Percentiles rank a stretch among this genome's conserved stretches.
Conservation (phyloP, 2,329 filamentous ascomycete species). For the Pseudogymnoascus sp. region DNA sequence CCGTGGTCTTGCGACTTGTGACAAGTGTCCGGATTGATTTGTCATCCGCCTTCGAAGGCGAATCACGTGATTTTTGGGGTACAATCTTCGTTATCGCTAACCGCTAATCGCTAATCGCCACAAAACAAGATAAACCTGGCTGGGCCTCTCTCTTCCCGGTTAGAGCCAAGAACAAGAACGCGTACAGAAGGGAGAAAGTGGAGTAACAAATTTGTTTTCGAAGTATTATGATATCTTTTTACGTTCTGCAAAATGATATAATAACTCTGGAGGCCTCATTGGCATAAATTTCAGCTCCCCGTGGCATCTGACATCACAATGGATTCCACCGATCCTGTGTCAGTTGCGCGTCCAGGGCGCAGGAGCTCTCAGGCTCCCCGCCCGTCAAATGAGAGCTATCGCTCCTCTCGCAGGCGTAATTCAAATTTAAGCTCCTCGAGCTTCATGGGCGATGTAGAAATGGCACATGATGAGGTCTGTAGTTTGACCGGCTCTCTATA, state of each 20-base stretch:
- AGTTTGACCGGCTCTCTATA: constrained; percentile 8
- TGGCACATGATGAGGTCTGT: constrained; percentile 86
- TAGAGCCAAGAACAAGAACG: constrained; percentile 5
- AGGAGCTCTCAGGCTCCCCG: constrained; percentile 26
- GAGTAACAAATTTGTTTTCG: neutral
- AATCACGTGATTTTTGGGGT: neutral
- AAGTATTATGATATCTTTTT: neutral
- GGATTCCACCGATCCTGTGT: constrained; percentile 22
- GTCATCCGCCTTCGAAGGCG: too few relatives aligned
- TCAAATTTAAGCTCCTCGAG: constrained; percentile 70
- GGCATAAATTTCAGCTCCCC: neutral
- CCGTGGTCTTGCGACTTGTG: too few relatives aligned
- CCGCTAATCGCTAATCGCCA: neutral
- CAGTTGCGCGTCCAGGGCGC: constrained; percentile 23
- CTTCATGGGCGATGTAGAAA: constrained; percentile 92
- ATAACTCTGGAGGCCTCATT: neutral
- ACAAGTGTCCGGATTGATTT: too few relatives aligned
- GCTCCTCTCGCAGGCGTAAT: constrained; percentile 52
- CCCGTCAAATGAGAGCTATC: constrained; percentile 26
- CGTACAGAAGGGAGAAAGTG: neutral
- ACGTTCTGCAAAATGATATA: constrained; percentile 1
- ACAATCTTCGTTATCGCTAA: neutral
- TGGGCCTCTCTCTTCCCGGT: neutral
- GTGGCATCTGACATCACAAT: constrained; percentile 17
- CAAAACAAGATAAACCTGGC: constrained; percentile 2